phyloP scores from a whole-genome alignment of 23 red algal species.

The Chondrus crispus region DNA sequence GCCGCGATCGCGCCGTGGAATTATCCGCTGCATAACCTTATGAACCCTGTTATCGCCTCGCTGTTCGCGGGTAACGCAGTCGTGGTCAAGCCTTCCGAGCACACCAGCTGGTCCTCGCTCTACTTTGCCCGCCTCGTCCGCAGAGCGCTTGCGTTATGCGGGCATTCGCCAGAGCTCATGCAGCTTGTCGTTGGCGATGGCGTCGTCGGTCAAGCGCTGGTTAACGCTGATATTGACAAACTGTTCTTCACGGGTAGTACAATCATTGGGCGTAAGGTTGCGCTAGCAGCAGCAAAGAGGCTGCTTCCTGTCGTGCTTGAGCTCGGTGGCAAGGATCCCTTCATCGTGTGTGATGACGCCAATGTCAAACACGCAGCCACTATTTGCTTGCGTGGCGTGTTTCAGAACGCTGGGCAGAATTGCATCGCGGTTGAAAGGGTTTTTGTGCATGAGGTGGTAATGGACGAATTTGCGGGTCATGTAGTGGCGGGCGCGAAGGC shows the following conservation, averaged over 20 bases:
- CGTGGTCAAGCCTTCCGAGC: slow-evolving; percentile 89
- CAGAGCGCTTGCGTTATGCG: slow-evolving; percentile 53
- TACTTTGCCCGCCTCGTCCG: slow-evolving; percentile 74
- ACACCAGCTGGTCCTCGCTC: slow-evolving; percentile 67
- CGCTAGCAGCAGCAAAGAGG: slow-evolving; percentile 62
- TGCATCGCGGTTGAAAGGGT: slow-evolving; percentile 97
- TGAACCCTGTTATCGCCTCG: slow-evolving; percentile 85
- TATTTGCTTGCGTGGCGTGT: slow-evolving; percentile 83
- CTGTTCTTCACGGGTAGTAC: slow-evolving; percentile 98
- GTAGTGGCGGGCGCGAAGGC: not conserved
- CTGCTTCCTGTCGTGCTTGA: slow-evolving; percentile 88
- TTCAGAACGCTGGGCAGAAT: slow-evolving; percentile 98
- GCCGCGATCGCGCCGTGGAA: slow-evolving; percentile 98
- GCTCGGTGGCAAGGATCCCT: slow-evolving; percentile 95
- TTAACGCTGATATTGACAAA: slow-evolving; percentile 73
- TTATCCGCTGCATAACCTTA: slow-evolving; percentile 97
- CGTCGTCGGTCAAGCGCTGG: slow-evolving; percentile 70
- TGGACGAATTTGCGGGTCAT: slow-evolving; percentile 46
- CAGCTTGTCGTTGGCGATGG: slow-evolving; percentile 69
- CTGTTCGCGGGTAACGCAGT: slow-evolving; percentile 93
- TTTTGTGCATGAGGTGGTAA: slow-evolving; percentile 67
- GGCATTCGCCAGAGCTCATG: slow-evolving; percentile 71
- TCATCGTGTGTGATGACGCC: slow-evolving; percentile 81
- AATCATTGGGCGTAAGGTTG: slow-evolving; percentile 70
- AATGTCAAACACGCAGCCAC: slow-evolving; percentile 55